These are phyloP conservation scores for Fusarium nodosum DNA, from an alignment of 2,329 filamentous ascomycete genomes.

Conservation along the genomic window DNA sequence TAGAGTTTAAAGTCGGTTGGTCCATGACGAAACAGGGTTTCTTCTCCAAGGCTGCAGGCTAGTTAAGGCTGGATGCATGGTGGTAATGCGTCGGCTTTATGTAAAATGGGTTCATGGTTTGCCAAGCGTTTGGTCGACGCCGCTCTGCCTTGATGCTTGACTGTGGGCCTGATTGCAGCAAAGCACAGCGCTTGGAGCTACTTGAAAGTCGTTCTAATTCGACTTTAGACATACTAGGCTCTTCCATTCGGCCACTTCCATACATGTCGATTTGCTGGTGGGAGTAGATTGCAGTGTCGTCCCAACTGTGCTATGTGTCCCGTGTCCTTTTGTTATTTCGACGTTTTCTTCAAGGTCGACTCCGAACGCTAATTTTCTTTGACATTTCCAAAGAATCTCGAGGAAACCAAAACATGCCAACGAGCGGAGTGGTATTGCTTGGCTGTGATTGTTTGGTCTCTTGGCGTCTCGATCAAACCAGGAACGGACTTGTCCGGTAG, in stretches of 20 bases:
- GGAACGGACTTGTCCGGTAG: neutral
- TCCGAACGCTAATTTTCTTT: neutral
- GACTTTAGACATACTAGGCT: too few relatives aligned
- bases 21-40: neutral
- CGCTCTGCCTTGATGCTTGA: neutral
- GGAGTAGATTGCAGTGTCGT: neutral
- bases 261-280: too few relatives aligned
- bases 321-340: neutral
- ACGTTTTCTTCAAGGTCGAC: too few relatives aligned
- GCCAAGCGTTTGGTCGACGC: neutral
- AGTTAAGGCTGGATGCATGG: neutral
- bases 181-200: neutral
- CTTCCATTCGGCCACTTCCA: neutral
- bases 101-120: too few relatives aligned
- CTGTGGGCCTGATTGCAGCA: neutral
- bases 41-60: too few relatives aligned
- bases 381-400: neutral
- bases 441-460: neutral
- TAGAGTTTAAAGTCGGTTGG: conserved; percentile 3
- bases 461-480: neutral
- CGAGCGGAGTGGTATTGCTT: neutral
- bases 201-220: neutral
- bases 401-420: too few relatives aligned
- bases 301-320: neutral
- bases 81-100: neutral